Evolutionary conservation across 345 rosid genomes (phyloP).

Genomic region (Combretum micranthum): DNA sequence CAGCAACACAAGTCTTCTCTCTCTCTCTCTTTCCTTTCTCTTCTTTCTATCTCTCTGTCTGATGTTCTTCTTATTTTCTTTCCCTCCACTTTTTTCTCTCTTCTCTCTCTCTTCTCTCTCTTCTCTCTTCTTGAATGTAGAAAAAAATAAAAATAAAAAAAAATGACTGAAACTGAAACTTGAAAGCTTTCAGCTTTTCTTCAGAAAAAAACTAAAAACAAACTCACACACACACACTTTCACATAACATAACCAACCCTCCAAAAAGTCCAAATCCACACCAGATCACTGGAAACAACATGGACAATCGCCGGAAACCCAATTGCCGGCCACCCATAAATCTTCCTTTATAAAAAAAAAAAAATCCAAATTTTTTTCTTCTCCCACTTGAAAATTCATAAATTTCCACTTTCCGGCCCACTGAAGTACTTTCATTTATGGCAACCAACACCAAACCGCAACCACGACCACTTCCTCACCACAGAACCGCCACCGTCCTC

Average conservation of each 20-base stretch:
- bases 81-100: no score
- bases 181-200: no score
- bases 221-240: no score
- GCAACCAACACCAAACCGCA: constrained; percentile 4
- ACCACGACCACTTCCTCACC: constrained; percentile 11
- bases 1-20: no score
- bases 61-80: no score
- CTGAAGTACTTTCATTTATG: background rate
- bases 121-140: background rate
- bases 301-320: constrained; percentile 38
- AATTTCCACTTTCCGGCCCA: constrained; percentile 6
- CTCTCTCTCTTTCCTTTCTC: no score
- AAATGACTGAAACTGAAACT: no score
- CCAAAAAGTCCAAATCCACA: constrained; percentile 1
- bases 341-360: constrained; percentile 31
- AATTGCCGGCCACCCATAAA: constrained; percentile 33
- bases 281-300: constrained; percentile 14
- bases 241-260: background rate
- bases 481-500: constrained; percentile 17
- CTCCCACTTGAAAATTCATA: background rate
- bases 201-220: no score
- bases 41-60: no score
- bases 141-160: no score
- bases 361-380: background rate
- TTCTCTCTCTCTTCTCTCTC: background rate